phyloP scores from a whole-genome alignment of 305 asterid genomes.

The Euphrasia arctica region DNA sequence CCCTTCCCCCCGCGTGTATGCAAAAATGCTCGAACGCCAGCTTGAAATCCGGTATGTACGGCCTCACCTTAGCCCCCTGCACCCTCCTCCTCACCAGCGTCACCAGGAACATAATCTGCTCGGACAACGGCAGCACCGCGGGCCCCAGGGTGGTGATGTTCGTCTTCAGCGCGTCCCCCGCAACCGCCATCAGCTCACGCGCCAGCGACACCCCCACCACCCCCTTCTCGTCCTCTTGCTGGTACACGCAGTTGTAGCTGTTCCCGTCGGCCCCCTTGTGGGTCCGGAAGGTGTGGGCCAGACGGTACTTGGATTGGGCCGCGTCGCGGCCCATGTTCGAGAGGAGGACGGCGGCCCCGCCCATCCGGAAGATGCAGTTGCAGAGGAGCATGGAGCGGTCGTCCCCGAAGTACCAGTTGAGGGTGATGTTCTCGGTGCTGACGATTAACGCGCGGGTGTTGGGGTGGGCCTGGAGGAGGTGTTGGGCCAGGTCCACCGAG shows the following conservation, averaged over 20 bases:
- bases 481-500: conserved; percentile 59
- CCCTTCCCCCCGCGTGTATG: conserved; percentile 75
- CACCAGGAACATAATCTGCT: conserved; percentile 52
- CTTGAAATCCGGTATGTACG: conserved; percentile 71
- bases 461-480: conserved; percentile 54
- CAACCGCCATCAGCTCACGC: conserved; percentile 62
- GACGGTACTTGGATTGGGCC: conserved; percentile 54
- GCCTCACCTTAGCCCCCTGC: conserved; percentile 47
- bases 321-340: conserved; percentile 48
- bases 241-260: conserved; percentile 68
- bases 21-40: conserved; percentile 72
- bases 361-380: conserved; percentile 76
- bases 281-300: conserved; percentile 60
- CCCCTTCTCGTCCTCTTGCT: conserved; percentile 54
- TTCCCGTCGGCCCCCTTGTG: conserved; percentile 64
- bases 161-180: conserved; percentile 65
- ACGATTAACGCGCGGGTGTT: conserved; percentile 54
- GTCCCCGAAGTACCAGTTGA: conserved; percentile 75
- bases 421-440: conserved; percentile 68
- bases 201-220: conserved; percentile 52
- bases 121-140: conserved; percentile 54
- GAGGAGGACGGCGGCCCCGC: conserved; percentile 64
- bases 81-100: conserved; percentile 44
- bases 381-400: conserved; percentile 67
- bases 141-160: conserved; percentile 73